Evolutionary conservation across 2,329 filamentous ascomycete genomes (phyloP).

Genomic region (Ophiocordyceps camponoti-floridani): DNA sequence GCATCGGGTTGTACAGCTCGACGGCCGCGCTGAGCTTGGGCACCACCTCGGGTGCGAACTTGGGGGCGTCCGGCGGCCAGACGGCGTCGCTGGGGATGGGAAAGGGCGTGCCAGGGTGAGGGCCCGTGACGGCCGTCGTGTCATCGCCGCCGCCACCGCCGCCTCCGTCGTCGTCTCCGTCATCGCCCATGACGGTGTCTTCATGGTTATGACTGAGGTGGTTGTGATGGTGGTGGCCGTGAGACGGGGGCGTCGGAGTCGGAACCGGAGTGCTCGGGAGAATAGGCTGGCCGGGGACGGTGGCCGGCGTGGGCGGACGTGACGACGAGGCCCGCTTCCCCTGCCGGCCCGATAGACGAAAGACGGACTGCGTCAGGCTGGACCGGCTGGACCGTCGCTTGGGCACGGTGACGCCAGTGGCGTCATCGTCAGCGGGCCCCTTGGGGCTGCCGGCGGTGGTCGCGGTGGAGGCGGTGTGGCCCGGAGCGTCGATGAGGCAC

Average conservation of each 20-base stretch:
- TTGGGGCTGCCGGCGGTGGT: constrained; percentile 6
- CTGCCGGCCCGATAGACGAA: constrained; percentile 13
- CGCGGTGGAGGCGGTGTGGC: constrained; percentile 7
- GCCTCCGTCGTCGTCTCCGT: not conserved
- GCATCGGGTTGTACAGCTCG: constrained; percentile 13
- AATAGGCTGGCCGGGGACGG: not conserved
- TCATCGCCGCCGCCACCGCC: constrained; percentile 5
- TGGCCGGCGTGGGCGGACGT: constrained; percentile 16
- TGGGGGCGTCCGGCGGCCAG: constrained; percentile 20
- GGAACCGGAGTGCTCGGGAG: not conserved
- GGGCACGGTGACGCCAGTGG: constrained; percentile 4
- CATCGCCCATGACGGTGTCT: constrained; percentile 12
- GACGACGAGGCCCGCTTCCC: constrained; percentile 14
- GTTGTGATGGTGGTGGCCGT: too few species aligned
- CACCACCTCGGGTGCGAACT: constrained; percentile 18
- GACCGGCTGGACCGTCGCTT: constrained; percentile 9
- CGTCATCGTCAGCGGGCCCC: constrained; percentile 8
- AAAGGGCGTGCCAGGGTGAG: constrained; percentile 22
- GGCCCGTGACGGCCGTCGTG: constrained; percentile 14
- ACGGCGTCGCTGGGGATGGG: constrained; percentile 19
- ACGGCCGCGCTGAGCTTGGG: constrained; percentile 14
- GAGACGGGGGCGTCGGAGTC: not conserved
- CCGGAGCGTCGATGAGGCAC: constrained; percentile 16
- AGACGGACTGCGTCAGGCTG: constrained; percentile 13
- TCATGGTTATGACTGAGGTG: constrained; percentile 1